These are phyloP conservation scores for Monosporozyma unispora DNA, from an alignment of 805 yeast species.

Conservation along the genomic window DNA sequence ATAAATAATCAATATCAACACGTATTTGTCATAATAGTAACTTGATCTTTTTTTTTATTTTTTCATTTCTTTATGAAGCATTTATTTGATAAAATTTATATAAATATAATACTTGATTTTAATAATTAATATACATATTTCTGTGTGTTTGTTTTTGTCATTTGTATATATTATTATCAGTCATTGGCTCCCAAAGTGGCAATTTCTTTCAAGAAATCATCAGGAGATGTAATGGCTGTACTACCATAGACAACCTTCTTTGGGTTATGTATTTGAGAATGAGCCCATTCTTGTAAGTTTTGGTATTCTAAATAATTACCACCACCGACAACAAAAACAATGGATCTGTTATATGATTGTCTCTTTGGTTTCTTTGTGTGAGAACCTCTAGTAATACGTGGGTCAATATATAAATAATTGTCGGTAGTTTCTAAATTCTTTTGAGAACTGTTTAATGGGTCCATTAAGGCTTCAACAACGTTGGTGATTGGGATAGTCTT, in stretches of 20 bases:
- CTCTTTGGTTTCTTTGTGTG: conserved; percentile 84
- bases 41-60: no score
- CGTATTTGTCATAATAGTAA: background rate
- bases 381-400: conserved; percentile 76
- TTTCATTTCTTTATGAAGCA: background rate
- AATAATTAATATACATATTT: background rate
- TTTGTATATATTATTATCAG: background rate
- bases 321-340: conserved; percentile 93
- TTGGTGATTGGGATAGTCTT: conserved; percentile 83
- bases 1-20: background rate
- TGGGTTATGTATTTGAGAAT: conserved; percentile 32
- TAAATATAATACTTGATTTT: background rate
- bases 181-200: conserved; percentile 36
- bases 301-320: conserved; percentile 93
- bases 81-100: background rate
- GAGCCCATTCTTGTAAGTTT: conserved; percentile 83
- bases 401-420: conserved; percentile 85
- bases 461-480: conserved; percentile 85
- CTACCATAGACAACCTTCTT: conserved; percentile 78
- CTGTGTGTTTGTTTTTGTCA: background rate
- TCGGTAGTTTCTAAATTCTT: conserved; percentile 69
- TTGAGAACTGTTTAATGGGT: conserved; percentile 58
- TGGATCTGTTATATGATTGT: conserved; percentile 67
- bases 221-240: conserved; percentile 65
- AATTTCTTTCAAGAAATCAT: conserved; percentile 60